Percentiles rank a stretch among this genome's conserved stretches.
Conservation (phyloP, 2,329 filamentous ascomycete species). For the Ilyonectria mors-panacis region DNA sequence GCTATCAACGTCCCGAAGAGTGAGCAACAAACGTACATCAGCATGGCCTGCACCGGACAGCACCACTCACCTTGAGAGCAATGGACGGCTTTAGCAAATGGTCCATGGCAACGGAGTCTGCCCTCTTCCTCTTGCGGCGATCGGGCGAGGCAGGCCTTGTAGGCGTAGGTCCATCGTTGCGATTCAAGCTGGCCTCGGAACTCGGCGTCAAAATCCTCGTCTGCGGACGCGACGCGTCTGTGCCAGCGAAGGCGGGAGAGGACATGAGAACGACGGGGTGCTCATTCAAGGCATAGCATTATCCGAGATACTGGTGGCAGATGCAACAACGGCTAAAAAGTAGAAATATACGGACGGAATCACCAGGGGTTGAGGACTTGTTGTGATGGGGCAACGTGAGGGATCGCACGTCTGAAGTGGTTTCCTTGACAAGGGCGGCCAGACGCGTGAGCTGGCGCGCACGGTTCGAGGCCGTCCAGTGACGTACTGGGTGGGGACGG, state of each 20-base stretch:
- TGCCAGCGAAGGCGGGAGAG: slow-evolving; percentile 51
- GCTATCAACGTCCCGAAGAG: slow-evolving; percentile 55
- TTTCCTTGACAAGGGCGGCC: slow-evolving; percentile 14
- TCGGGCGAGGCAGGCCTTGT: slow-evolving; percentile 41
- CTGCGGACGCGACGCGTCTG: slow-evolving; percentile 66
- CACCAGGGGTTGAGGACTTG: slow-evolving; percentile 11
- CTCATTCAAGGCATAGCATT: slow-evolving; percentile 41
- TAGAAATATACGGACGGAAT: slow-evolving; percentile 26
- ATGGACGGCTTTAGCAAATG: slow-evolving; percentile 67
- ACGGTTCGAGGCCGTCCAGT: slow-evolving; percentile 10
- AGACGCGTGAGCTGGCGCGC: slow-evolving; percentile 23
- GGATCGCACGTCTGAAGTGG: slow-evolving; percentile 19
- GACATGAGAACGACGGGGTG: slow-evolving; percentile 48
- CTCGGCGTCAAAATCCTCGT: slow-evolving; percentile 60
- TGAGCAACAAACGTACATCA: neutral
- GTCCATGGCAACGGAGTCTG: slow-evolving; percentile 60
- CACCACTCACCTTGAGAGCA: slow-evolving; percentile 63
- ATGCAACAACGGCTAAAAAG: slow-evolving; percentile 17
- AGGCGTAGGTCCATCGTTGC: slow-evolving; percentile 47
- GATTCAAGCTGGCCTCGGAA: slow-evolving; percentile 57
- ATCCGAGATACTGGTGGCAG: slow-evolving; percentile 15
- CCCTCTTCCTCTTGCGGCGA: slow-evolving; percentile 54
- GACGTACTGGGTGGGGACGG: neutral
- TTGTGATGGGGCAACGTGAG: slow-evolving; percentile 11
- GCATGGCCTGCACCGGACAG: neutral